Percentiles rank a stretch among this genome's conserved stretches.
These are phyloP conservation scores for Melanomma pulvis-pyrius DNA, from an alignment of 495 filamentous ascomycete genomes.

Conservation along the genomic window DNA sequence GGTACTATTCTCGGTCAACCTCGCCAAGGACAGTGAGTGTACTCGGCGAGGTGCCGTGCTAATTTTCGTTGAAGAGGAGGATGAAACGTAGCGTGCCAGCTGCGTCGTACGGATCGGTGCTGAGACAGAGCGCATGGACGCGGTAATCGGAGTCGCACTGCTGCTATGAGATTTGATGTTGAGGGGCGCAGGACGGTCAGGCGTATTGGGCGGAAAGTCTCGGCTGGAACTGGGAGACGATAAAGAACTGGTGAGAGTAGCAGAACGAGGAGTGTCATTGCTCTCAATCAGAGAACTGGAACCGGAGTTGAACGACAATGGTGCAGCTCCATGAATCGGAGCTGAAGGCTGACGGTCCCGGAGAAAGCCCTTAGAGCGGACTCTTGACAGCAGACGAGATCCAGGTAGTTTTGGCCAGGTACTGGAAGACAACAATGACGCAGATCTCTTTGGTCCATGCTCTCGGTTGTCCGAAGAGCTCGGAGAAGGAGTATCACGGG, in stretches of 20 bases:
- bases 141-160: not conserved
- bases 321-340: not conserved
- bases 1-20: not conserved
- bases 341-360: not conserved
- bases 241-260: not conserved
- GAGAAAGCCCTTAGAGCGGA: not conserved
- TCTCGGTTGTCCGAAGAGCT: not conserved
- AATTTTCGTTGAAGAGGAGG: not conserved
- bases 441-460: not conserved
- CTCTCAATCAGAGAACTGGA: not conserved
- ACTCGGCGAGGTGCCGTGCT: not conserved
- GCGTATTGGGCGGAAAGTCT: constrained; percentile 24
- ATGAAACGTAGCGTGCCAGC: not conserved
- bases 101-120: not conserved
- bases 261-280: not conserved
- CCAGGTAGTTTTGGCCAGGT: not conserved
- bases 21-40: not conserved
- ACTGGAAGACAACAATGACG: not conserved
- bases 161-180: constrained; percentile 13
- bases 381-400: not conserved
- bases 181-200: constrained; percentile 29
- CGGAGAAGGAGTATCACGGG: too few relatives aligned
- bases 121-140: not conserved
- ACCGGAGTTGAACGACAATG: not conserved
- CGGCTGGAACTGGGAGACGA: not conserved